A percentile compares a stretch with the other conserved stretches of the same genome.
Evolutionary conservation across 768 basidiomycete genomes (phyloP).

Genomic region (Suillus luteus): DNA sequence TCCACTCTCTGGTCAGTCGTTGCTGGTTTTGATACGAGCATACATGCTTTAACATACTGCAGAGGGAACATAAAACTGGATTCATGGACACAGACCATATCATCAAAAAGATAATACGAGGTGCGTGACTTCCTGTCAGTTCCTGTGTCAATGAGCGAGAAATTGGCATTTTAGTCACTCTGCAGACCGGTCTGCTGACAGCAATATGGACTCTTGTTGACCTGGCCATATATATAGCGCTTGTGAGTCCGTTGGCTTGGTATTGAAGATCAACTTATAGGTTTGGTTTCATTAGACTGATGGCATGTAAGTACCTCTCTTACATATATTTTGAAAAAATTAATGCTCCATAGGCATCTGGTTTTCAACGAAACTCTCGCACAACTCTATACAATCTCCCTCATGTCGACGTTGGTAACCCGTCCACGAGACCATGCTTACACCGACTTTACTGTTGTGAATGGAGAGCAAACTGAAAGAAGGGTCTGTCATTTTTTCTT

Average conservation of each 20-base stretch:
- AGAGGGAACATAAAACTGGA: slow-evolving; percentile 41
- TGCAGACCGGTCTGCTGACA: slow-evolving; percentile 44
- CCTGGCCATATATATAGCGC: slow-evolving; percentile 30
- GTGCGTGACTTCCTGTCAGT: slow-evolving; percentile 16
- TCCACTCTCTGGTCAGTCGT: slow-evolving; percentile 42
- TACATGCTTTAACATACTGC: slow-evolving; percentile 2
- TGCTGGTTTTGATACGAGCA: not conserved
- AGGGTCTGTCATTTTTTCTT: slow-evolving; percentile 20
- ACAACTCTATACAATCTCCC: slow-evolving; percentile 39
- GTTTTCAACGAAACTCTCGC: slow-evolving; percentile 35
- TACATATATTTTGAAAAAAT: not conserved
- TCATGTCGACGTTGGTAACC: slow-evolving; percentile 36
- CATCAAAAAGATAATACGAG: slow-evolving; percentile 38
- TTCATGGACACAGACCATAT: slow-evolving; percentile 40
- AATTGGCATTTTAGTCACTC: slow-evolving; percentile 33
- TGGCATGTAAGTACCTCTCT: slow-evolving; percentile 17
- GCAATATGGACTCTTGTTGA: slow-evolving; percentile 37
- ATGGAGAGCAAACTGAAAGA: slow-evolving; percentile 23
- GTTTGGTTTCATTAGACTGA: slow-evolving; percentile 20
- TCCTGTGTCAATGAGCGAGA: not conserved
- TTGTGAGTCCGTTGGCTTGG: slow-evolving; percentile 15
- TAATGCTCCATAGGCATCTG: slow-evolving; percentile 24
- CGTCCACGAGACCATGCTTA: slow-evolving; percentile 24
- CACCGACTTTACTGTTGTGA: slow-evolving; percentile 27
- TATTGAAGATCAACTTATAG: slow-evolving; percentile 10